Evolutionary conservation across 2,329 filamentous ascomycete genomes (phyloP), one percentile per base, ranked within the genome.

Genomic region (Colletotrichum sp.): DNA sequence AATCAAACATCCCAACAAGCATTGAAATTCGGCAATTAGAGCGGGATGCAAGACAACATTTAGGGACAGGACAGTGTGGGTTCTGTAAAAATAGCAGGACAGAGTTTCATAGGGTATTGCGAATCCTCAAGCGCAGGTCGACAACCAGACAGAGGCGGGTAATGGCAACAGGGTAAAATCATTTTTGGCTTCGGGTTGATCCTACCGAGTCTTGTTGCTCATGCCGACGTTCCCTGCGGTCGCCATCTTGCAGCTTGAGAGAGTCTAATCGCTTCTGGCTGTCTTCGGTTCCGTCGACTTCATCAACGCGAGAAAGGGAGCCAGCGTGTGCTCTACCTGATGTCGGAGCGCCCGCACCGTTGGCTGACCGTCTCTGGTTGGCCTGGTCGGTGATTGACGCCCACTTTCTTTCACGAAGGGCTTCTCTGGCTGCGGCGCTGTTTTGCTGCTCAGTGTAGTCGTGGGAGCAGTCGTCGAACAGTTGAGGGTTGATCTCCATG

Each of bases 401-500:
- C 97, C 97, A 99, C 81, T 96, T 95, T 77, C 92, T 92, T 83
- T 97, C 93, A 77, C 97, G 92, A 76, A 92, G 89, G 76, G 93
- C 92, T 83, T 98, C 93, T 70, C 96, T 92, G 74, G 95, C 91
- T n/a, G 94, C 92, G 5, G 96, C 95, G 76, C 91, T 97, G 84
- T 98, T 98, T 84, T 98, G 96, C 80, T 97, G 93, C 83, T 98
- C 96, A 7, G 96, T 97, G 84, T 99, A 99, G 77, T 98, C 96
- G 81, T 98, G 96, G 43, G 97, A 98, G 85, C 97, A 99, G 82
- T 99, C 97, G 79, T 99, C 97, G 80, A 99, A 99, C 27, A 99
- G 90, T 83, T 98, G 96, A 12, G 97, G 97, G 83, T 98, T 98
- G 80, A 99, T 98, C 83, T 99, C 97, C 97, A 99, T 99, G 84